Base-by-base conservation (phyloP, 2,329 filamentous ascomycete species). In the Penicillium capsulatum region DNA sequence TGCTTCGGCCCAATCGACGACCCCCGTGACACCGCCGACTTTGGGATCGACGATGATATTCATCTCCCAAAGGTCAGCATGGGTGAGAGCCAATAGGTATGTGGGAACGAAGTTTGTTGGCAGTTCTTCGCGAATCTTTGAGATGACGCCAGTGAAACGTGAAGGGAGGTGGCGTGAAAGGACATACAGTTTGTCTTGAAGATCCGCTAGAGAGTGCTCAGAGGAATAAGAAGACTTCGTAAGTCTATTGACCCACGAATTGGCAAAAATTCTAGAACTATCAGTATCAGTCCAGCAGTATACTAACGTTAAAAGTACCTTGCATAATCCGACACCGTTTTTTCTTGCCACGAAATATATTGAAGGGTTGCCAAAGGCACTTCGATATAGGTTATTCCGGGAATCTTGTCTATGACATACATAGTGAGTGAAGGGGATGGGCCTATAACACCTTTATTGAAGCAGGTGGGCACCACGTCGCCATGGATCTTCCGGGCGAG, bases 1-100 rank as follows among this genome's bases (percentile, higher is more conserved):
- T 35, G 50, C 31, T 34, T 55, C 48, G 15, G 50, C 43, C 50
- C 47, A 56, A 36, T 58, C 50, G 9, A 58, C 31, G 37, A 54
- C 44, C 22, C 53, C 45, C 13, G 43, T 48, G 14, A 57, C 45
- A 30, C 45, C 39, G 16, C 51, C 47, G 10, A 42, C 47, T 15
- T 39, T 5, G 2, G 41, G 38, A 19, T 42, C 32, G 15, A 27
- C 8, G 22, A 44, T 37, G 17, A 47, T 2, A 36, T 47, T 47
- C 44, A 42, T 49, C 31, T 7, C 5, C 17, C 36, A 38, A 24
- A 49, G 40, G 28, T 47, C 41, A 1, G 36, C 24, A 29, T 50
- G 44, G 17, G 32, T 47, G 14, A 50, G 41, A 30, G 42, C 38
- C 17, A 39, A 43, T 2, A 41, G 47, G 16, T 42, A 24, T 3